Percentiles rank a stretch among this genome's conserved stretches.
These are phyloP conservation scores for Nannizzia gypsea DNA, from an alignment of 2,329 filamentous ascomycete species.

Conservation along the genomic window DNA sequence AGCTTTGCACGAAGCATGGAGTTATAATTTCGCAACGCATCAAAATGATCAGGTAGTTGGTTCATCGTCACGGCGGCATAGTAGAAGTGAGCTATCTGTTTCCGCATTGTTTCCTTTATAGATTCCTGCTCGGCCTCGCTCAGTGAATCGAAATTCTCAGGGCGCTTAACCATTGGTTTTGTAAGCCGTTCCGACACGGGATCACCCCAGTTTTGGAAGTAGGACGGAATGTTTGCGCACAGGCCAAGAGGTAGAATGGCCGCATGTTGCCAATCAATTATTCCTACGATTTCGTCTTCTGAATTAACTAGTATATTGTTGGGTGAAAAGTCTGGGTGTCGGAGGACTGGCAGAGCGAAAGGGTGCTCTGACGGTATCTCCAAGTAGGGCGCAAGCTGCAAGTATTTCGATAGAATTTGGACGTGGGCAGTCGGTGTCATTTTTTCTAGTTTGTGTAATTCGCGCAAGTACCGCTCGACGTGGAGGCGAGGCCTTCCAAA, in stretches of 20 bases:
- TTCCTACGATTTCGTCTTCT: slow-evolving; percentile 5
- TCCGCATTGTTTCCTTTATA: slow-evolving; percentile 17
- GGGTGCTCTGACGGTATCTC: neutral
- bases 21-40: slow-evolving; percentile 15
- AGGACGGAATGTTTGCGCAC: slow-evolving; percentile 21
- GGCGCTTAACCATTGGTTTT: slow-evolving; percentile 17
- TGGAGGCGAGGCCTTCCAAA: slow-evolving; percentile 17
- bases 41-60: slow-evolving; percentile 18
- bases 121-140: slow-evolving; percentile 16
- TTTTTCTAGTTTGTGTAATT: neutral
- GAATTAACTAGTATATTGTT: slow-evolving; percentile 12
- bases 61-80: slow-evolving; percentile 20
- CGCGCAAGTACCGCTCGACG: neutral
- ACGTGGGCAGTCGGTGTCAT: slow-evolving; percentile 14
- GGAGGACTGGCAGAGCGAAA: slow-evolving; percentile 14
- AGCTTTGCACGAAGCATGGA: slow-evolving; percentile 16
- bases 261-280: slow-evolving; percentile 15
- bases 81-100: slow-evolving; percentile 18
- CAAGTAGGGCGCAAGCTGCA: slow-evolving; percentile 16
- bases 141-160: slow-evolving; percentile 16
- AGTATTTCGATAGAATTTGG: slow-evolving; percentile 17
- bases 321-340: slow-evolving; percentile 14
- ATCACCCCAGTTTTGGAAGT: slow-evolving; percentile 28
- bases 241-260: slow-evolving; percentile 12
- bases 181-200: slow-evolving; percentile 17